phyloP scores from a whole-genome alignment of 2,329 filamentous ascomycete genomes.

The Dactylellina parvicollis region DNA sequence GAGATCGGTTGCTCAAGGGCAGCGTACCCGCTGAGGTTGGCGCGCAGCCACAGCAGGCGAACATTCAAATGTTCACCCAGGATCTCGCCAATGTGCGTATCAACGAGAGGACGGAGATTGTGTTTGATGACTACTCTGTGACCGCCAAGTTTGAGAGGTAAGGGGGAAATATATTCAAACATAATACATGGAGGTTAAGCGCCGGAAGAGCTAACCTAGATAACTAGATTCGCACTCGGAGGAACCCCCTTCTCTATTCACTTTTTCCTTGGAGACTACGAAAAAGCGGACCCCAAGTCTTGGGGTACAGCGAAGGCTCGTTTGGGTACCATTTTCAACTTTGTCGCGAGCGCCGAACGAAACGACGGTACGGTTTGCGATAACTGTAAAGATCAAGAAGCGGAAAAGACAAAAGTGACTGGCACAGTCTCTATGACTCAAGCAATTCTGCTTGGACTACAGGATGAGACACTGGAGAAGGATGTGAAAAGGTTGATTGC shows the following conservation, averaged over 20 bases:
- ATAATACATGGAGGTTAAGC: neutral
- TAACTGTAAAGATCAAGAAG: neutral
- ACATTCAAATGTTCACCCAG: neutral
- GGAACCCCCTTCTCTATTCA: neutral
- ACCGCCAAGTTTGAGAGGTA: neutral
- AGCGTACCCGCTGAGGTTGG: neutral
- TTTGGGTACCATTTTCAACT: constrained; percentile 1
- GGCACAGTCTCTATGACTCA: constrained; percentile 8
- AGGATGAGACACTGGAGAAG: neutral
- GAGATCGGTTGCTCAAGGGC: neutral
- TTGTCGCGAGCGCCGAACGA: neutral
- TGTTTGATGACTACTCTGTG: no score
- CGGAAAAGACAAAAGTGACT: neutral
- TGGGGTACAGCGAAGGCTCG: neutral
- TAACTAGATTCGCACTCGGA: neutral
- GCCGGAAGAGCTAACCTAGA: neutral
- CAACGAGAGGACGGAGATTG: no score
- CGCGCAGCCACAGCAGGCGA: no score
- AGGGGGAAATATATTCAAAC: neutral
- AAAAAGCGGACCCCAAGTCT: neutral
- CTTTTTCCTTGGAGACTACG: constrained; percentile 5
- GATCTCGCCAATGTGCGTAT: neutral
- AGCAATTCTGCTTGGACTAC: neutral
- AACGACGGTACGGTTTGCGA: neutral
- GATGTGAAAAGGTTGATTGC: neutral